Conservation (phyloP, 2,329 filamentous ascomycete species). For the Celoporthe dispersa region DNA sequence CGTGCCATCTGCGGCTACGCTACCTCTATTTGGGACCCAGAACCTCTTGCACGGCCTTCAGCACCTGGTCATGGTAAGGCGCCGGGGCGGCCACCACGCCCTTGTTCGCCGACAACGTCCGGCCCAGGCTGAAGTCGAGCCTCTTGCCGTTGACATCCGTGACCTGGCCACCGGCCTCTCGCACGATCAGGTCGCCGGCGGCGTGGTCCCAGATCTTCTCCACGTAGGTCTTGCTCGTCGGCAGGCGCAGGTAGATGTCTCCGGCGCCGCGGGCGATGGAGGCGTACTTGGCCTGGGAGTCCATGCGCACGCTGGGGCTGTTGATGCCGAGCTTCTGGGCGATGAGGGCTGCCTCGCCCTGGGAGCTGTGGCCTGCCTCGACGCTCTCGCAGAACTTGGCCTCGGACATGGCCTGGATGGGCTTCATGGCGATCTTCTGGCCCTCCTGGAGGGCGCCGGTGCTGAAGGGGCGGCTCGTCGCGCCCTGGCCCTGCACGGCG, state of each 20-base stretch:
- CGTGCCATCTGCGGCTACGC: too few relatives aligned
- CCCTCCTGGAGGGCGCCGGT: constrained; percentile 56
- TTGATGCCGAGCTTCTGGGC: constrained; percentile 86
- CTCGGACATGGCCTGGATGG: constrained; percentile 71
- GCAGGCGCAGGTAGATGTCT: constrained; percentile 91
- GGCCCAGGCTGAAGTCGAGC: constrained; percentile 83
- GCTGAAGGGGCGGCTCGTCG: constrained; percentile 75
- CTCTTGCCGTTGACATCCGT: constrained; percentile 85
- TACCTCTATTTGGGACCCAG: constrained; percentile 51
- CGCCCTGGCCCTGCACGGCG: constrained; percentile 78
- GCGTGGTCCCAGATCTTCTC: constrained; percentile 99
- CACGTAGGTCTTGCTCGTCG: constrained; percentile 79
- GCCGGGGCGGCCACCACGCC: constrained; percentile 88
- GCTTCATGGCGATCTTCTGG: constrained; percentile 78
- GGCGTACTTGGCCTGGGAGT: constrained; percentile 97
- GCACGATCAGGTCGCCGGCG: constrained; percentile 89
- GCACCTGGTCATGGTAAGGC: constrained; percentile 74
- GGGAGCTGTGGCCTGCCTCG: constrained; percentile 88
- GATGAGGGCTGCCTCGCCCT: constrained; percentile 85
- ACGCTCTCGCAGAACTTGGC: constrained; percentile 97
- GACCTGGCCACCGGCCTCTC: constrained; percentile 90
- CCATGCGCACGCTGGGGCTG: constrained; percentile 88
- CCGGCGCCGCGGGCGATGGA: constrained; percentile 92
- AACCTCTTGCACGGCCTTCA: constrained; percentile 82
- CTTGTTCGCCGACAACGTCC: constrained; percentile 88